Percentiles rank a stretch among this genome's conserved stretches.
phyloP scores from a whole-genome alignment of 2,329 filamentous ascomycete genomes.

The Arthroderma sp. region DNA sequence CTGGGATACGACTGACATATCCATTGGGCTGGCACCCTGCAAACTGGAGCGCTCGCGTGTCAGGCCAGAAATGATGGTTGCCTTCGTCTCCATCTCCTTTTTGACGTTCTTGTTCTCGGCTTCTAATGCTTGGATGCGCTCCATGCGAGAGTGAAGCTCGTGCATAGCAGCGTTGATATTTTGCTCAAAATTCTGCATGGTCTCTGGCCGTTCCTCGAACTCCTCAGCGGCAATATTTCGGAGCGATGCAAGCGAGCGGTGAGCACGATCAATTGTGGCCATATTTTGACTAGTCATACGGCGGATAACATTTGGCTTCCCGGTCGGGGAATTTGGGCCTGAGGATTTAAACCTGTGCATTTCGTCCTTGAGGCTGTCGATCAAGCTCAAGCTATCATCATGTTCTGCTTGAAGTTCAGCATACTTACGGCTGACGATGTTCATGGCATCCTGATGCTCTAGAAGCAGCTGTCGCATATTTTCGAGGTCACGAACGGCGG shows the following conservation, averaged over 20 bases:
- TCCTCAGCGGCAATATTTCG: slow-evolving; percentile 79
- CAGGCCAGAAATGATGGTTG: slow-evolving; percentile 85
- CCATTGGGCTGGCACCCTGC: slow-evolving; percentile 65
- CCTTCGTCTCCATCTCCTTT: slow-evolving; percentile 96
- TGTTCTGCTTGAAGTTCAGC: slow-evolving; percentile 72
- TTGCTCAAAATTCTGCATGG: slow-evolving; percentile 82
- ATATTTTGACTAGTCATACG: slow-evolving; percentile 87
- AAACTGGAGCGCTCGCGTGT: slow-evolving; percentile 87
- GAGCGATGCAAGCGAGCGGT: slow-evolving; percentile 78
- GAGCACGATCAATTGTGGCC: slow-evolving; percentile 67
- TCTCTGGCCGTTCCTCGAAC: slow-evolving; percentile 68
- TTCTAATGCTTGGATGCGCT: slow-evolving; percentile 82
- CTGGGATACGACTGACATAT: slow-evolving; percentile 78
- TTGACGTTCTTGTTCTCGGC: slow-evolving; percentile 68
- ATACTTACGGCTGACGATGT: slow-evolving; percentile 62
- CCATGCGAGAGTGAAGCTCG: slow-evolving; percentile 73
- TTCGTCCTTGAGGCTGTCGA: slow-evolving; percentile 83
- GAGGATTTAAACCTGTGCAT: slow-evolving; percentile 59
- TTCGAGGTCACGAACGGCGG: slow-evolving; percentile 53
- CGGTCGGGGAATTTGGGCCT: slow-evolving; percentile 44
- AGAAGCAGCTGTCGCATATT: slow-evolving; percentile 55
- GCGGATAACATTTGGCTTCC: slow-evolving; percentile 60
- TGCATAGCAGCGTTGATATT: slow-evolving; percentile 88
- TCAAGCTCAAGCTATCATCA: slow-evolving; percentile 65
- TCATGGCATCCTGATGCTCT: slow-evolving; percentile 66